Evolutionary conservation across 2,329 filamentous ascomycete species (phyloP), one percentile per base, ranked within the genome.

Genomic region (Ophiosphaerella narmari): DNA sequence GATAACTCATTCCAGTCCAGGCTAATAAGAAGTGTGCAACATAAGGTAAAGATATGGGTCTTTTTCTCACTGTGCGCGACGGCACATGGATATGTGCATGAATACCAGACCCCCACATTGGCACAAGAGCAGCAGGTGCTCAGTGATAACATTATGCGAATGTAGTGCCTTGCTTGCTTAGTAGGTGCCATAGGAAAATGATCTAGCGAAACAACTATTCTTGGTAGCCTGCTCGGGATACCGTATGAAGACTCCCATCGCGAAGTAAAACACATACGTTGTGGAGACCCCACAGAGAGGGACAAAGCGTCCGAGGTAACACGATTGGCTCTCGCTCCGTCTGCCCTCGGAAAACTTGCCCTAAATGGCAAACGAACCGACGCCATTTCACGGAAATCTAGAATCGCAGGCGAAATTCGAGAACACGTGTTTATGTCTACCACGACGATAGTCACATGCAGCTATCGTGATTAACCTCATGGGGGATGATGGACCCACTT

Each of bases 301-400:
- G 13, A 36, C 29, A 11, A 31, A 9, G n/a, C 18, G 23, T 34
- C 42, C 35, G 31, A 34, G 7, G 7, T 1, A 9, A 5, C 21
- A 1, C 52, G 33, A 61, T 61, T 59, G 60, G 60, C 21, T 7
- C 21, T 46, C 52, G 55, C 44, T 34, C 14, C 24, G 52, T 49
- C 26, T 53, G 16, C 49, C 38, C 26, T 62, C 61, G 59, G 61
- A 47, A 62, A 46, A 62, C 59, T 50, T 64, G 26, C 59, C 58
- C 32, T 31, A 32, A 35, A 5, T 11, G 43, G 16, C 32, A 18
- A 39, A 29, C 34, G 23, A n/a, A 23, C 23, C 41, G 41, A 51
- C 41, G 41, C 43, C 35, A 33, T 49, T 35, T 29, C 48, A 42
- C 43, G 29, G 40, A 49, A 16, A n/a, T 4, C 12, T 33, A 41